Percentiles rank a stretch among this genome's conserved stretches.
phyloP scores from a whole-genome alignment of 345 rosid genomes.

The Hibiscus tridactylites region DNA sequence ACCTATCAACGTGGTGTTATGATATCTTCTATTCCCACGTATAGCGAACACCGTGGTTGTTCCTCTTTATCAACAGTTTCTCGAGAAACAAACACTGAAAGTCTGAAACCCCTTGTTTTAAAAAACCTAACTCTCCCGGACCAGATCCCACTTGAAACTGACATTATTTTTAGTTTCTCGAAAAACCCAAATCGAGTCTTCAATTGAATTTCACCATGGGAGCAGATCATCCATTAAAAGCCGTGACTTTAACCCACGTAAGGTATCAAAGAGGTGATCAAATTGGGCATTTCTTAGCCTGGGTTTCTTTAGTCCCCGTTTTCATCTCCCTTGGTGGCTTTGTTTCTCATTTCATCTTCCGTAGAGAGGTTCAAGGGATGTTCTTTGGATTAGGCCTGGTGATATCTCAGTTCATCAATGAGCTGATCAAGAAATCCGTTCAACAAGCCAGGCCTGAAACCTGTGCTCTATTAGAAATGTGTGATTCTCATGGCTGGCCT shows the following conservation, averaged over 20 bases:
- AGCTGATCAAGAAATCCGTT: constrained; percentile 52
- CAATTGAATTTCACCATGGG: not conserved
- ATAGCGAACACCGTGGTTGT: not conserved
- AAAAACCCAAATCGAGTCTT: not conserved
- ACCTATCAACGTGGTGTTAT: not conserved
- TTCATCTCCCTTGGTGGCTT: constrained; percentile 90
- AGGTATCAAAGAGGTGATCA: constrained; percentile 70
- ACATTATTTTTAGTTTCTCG: not conserved
- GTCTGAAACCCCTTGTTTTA: too few species aligned
- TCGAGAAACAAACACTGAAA: not conserved
- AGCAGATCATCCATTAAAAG: constrained; percentile 30
- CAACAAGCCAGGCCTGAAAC: constrained; percentile 89
- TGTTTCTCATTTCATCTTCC: constrained; percentile 80
- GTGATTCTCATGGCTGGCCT: constrained; percentile 99
- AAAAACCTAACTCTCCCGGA: too few species aligned
- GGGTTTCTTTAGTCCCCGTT: constrained; percentile 84
- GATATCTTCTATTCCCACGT: not conserved
- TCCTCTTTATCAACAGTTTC: not conserved
- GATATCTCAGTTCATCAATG: constrained; percentile 75
- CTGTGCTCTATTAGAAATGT: constrained; percentile 72
- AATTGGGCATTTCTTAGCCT: constrained; percentile 79
- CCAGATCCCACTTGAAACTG: not conserved
- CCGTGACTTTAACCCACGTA: constrained; percentile 83
- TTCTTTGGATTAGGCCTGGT: constrained; percentile 83
- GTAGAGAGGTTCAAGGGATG: constrained; percentile 81